phyloP scores from a whole-genome alignment of 345 rosid genomes.

The Ricinus communis region DNA sequence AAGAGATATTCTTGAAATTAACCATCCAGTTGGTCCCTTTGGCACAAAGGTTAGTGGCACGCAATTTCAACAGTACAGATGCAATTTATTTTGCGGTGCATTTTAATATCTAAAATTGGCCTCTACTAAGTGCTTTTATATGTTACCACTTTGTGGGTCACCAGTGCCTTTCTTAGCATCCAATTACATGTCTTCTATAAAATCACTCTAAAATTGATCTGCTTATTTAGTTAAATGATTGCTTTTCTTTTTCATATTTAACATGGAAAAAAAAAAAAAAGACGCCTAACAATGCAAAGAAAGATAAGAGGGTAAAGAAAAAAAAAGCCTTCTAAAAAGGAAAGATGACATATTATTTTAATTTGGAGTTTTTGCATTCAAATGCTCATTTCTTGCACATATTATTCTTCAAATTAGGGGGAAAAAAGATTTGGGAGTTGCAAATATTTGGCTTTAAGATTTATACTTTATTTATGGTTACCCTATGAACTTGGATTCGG shows the following conservation, averaged over 20 bases:
- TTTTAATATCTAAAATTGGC: background rate
- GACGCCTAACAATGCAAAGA: background rate
- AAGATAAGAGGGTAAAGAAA: background rate
- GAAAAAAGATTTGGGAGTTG: no score
- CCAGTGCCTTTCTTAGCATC: background rate
- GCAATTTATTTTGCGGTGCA: background rate
- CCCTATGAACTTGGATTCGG: no score
- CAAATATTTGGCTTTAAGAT: no score
- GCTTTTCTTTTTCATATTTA: background rate
- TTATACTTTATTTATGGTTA: no score
- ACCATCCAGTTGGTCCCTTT: slow-evolving; percentile 79
- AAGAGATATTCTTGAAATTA: slow-evolving; percentile 59
- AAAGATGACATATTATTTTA: no score
- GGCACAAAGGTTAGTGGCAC: slow-evolving; percentile 76
- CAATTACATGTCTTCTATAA: background rate
- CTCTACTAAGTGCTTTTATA: background rate
- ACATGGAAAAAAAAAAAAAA: no score
- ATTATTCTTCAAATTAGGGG: no score
- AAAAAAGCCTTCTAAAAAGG: background rate
- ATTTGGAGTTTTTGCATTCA: no score
- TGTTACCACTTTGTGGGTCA: background rate
- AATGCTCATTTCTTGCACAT: no score
- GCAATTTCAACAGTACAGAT: background rate
- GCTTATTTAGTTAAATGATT: background rate
- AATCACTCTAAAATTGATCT: background rate